A percentile compares a stretch with the other conserved stretches of the same genome.
phyloP scores from a whole-genome alignment of 106 monocot genomes.

The Acorus calamus region DNA sequence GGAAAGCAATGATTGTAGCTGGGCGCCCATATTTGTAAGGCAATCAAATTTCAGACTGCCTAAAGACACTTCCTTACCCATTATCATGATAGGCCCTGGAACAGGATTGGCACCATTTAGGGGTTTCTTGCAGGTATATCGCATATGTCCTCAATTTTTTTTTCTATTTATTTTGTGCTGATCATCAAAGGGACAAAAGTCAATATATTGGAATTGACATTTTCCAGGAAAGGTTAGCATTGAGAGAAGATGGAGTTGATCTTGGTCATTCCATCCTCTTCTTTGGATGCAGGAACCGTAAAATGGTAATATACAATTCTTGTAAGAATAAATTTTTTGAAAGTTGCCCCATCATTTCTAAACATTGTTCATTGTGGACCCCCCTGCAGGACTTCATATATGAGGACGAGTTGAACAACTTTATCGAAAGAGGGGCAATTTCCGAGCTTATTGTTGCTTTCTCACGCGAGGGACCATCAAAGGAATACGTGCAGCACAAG shows the following conservation, averaged over 20 bases:
- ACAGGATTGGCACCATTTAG: constrained; percentile 91
- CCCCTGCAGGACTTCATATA: constrained; percentile 75
- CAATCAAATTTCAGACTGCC: constrained; percentile 91
- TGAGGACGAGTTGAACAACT: constrained; percentile 71
- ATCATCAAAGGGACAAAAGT: constrained; percentile 19
- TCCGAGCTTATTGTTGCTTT: constrained; percentile 80
- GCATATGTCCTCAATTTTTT: not conserved
- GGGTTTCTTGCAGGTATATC: constrained; percentile 80
- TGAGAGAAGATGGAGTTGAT: constrained; percentile 39
- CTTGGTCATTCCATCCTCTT: constrained; percentile 51
- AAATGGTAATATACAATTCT: constrained; percentile 24
- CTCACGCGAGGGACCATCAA: constrained; percentile 67
- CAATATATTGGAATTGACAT: not conserved
- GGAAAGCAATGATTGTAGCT: constrained; percentile 45
- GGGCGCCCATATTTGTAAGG: constrained; percentile 85
- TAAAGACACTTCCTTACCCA: constrained; percentile 52
- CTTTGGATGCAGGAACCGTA: constrained; percentile 59
- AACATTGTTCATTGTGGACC: not conserved
- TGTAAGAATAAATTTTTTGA: too few relatives aligned
- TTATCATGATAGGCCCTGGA: constrained; percentile 91
- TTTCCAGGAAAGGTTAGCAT: constrained; percentile 39
- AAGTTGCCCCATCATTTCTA: too few relatives aligned
- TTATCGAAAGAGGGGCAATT: constrained; percentile 53
- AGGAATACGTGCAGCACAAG: constrained; percentile 92
- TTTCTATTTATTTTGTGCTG: too few relatives aligned